Evolutionary conservation across 2,329 filamentous ascomycete genomes (phyloP), one percentile per base, ranked within the genome.

Genomic region (Diaporthe aspalathi): DNA sequence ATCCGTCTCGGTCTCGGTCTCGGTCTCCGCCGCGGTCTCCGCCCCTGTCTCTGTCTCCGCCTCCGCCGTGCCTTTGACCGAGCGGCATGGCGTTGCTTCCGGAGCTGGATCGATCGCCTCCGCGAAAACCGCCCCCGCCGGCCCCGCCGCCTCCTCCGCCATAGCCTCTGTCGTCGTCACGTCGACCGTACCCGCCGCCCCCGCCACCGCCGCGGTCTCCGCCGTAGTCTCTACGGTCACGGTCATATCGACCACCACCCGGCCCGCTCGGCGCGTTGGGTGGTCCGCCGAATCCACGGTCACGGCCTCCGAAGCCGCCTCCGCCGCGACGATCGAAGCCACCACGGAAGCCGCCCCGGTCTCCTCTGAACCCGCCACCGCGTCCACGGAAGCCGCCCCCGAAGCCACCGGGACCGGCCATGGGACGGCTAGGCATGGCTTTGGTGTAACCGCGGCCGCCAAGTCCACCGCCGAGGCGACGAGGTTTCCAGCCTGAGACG

Each of bases 361-460:
- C 77, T 45, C 80, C 81, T 67, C 81, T 81, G 75, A 86, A 83
- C 53, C 84, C 84, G 52, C 85, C 86, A 49, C 72, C 65, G n/a
- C 70, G 67, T 68, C 85, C 84, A 32, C 86, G 83, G 73, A 87
- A 87, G 72, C 89, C 89, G 70, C 88, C 86, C 40, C 88, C 89
- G 69, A 86, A 84, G 17, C 84, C 86, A 56, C 88, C 88, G 24
- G 88, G 87, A n/a, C 87, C 92, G 74, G 88, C 67, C 86, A 65
- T 65, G 56, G 94, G 94, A 67, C 94, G 90, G 45, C 92, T 86
- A 65, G 92, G 89, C 74, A 90, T 86, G 20, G 91, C 90, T 82
- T 95, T 97, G 70, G 95, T 98, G 82, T 98, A 98, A 74, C 94
- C 93, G 77, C 96, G 91, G 56, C 95, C 95, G 74, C 96, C 96